Conservation (phyloP, 2,329 filamentous ascomycete species). For the Venturia oleaginea region DNA sequence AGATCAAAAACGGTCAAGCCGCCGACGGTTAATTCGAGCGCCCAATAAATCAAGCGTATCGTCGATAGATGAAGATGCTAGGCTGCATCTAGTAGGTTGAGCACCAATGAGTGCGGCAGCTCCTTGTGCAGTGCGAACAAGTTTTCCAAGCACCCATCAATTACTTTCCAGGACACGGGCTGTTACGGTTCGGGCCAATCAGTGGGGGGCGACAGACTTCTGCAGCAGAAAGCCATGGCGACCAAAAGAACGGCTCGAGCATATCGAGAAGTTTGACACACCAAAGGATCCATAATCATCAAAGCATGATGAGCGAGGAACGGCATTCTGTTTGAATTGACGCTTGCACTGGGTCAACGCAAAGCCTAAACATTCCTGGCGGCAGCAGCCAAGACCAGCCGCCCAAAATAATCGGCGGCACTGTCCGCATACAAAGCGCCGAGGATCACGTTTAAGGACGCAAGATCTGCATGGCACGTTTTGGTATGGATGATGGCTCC, state of each 20-base stretch:
- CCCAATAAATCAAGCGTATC: neutral
- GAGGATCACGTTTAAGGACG: neutral
- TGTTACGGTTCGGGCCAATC: neutral
- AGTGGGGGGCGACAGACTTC: neutral
- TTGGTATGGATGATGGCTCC: conserved; percentile 3
- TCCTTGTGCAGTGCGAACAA: neutral
- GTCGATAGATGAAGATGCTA: neutral
- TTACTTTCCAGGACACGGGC: neutral
- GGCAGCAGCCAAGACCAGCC: neutral
- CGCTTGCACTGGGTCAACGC: neutral
- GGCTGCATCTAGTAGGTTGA: neutral
- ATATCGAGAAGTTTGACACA: neutral
- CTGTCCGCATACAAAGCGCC: neutral
- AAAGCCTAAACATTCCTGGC: neutral
- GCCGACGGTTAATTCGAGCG: neutral
- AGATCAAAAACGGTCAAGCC: neutral
- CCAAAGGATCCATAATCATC: neutral
- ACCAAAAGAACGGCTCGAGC: neutral
- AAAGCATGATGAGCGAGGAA: neutral
- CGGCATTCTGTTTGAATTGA: neutral
- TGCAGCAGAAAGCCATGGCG: neutral
- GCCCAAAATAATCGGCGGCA: neutral
- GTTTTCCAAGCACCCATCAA: neutral
- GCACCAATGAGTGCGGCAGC: neutral
- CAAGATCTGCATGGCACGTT: conserved; percentile 9